phyloP scores from a whole-genome alignment of 2,329 filamentous ascomycete genomes.

The Thielaviopsis cerberus region DNA sequence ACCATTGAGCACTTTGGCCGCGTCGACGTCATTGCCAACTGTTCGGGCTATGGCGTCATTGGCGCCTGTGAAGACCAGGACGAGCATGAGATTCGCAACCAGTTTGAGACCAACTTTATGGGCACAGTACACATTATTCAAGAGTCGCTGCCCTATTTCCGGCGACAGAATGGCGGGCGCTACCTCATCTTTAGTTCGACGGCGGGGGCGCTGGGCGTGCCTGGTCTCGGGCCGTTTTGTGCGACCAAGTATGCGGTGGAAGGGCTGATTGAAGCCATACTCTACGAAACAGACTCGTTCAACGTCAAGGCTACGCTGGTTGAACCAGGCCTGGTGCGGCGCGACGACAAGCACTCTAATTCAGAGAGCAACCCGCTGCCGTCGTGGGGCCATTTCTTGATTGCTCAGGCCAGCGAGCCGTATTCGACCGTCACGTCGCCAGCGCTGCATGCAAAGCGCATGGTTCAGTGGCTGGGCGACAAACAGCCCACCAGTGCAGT shows the following conservation, averaged over 20 bases:
- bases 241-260: constrained; percentile 96
- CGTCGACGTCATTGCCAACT: constrained; percentile 81
- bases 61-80: constrained; percentile 94
- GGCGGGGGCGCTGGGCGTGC: constrained; percentile 78
- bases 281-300: constrained; percentile 82
- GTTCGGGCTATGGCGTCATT: constrained; percentile 87
- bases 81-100: constrained; percentile 80
- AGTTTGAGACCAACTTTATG: constrained; percentile 97
- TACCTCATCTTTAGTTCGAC: constrained; percentile 94
- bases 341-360: constrained; percentile 51
- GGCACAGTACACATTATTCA: constrained; percentile 89
- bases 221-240: constrained; percentile 82
- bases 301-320: constrained; percentile 89
- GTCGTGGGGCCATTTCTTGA: constrained; percentile 79
- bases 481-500: constrained; percentile 82
- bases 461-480: constrained; percentile 88
- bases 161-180: constrained; percentile 53
- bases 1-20: constrained; percentile 59
- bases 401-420: constrained; percentile 67
- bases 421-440: constrained; percentile 65
- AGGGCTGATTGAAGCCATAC: constrained; percentile 85
- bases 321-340: constrained; percentile 70
- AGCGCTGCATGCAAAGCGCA: constrained; percentile 70
- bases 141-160: constrained; percentile 70
- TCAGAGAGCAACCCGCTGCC: constrained; percentile 39